phyloP scores from a whole-genome alignment of 2,329 filamentous ascomycete genomes.

The Colletotrichum tamarilloi region DNA sequence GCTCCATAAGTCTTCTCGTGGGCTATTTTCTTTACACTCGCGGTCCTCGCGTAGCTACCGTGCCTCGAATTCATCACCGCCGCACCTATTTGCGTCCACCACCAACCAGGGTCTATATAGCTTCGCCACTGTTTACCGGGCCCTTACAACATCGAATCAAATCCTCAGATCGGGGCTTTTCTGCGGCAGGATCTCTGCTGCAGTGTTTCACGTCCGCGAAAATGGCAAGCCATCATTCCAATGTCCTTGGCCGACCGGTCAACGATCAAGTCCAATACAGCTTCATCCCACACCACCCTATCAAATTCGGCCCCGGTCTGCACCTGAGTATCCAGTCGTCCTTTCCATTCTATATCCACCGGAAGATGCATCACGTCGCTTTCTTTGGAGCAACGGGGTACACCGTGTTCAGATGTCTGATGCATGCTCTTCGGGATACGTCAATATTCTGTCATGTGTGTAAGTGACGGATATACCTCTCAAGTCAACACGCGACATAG shows the following conservation, averaged over 20 bases:
- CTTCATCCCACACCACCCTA: neutral
- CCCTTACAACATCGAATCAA: neutral
- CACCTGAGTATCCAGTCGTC: neutral
- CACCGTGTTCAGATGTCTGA: slow-evolving; percentile 9
- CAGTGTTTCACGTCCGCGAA: neutral
- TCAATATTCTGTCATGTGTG: slow-evolving; percentile 11
- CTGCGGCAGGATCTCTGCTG: neutral
- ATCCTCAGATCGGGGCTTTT: neutral
- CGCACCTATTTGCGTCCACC: neutral
- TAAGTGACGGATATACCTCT: neutral
- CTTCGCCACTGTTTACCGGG: neutral
- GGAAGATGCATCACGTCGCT: slow-evolving; percentile 11
- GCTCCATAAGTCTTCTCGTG: neutral
- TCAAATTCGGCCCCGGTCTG: neutral
- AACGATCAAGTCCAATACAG: neutral
- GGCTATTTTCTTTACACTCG: neutral
- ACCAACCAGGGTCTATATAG: neutral
- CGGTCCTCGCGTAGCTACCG: neutral
- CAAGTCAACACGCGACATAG: no score
- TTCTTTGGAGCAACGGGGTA: slow-evolving; percentile 22
- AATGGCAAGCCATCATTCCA: neutral
- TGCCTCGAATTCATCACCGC: neutral
- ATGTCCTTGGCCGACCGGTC: neutral
- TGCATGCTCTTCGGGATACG: neutral
- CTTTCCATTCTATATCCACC: neutral